Base-by-base conservation (phyloP, 179 eudicot species). In the Drosera spatulata region DNA sequence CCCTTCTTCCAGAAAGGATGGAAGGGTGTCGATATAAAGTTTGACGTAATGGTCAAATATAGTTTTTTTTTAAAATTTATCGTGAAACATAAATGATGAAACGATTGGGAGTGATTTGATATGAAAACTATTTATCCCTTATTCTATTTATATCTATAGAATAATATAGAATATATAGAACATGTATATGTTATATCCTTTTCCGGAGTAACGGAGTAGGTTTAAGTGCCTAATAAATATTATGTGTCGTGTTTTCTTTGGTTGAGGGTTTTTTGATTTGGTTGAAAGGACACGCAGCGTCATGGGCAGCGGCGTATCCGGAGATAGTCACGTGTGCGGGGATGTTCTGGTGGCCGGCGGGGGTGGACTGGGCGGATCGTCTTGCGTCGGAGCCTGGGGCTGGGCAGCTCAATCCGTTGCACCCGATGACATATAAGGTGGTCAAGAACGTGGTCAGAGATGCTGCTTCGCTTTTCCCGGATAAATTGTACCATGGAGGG, bases 341-440 rank as follows among this genome's bases (percentile, higher is more conserved):
- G 52, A 82, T 68, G 79, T 91, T 91, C 76, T 91, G 98, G 98
- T 77, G 78, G 82, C 98, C 96, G 13, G 77, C 87, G 2, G 95
- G 79, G 14, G 40, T 69, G 2, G 53, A 50, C 4, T 91, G 95
- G 98, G 61, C 66, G 2, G 89, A 88, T 45, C 78, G 97, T 39
- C 70, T 83, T 10, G 98, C 98, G n/a, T 71, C 96, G 1, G 98
- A 91, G 63, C 98, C 98, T 0, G 98, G 95, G 15, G 74, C 86
- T 2, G 96, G 96, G 46, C 98, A 91, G 58, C 95, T 91, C 61
- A 91, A 91, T 66, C 98, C 98, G 7, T 76, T 91, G 40, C 72
- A 72, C 61, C 95, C 87, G 6, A 82, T 83, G 59, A 91, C 98
- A 14, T 88, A 84, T 53, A 61, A 85, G 66, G 89, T 91, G 5